Percentiles rank a stretch among this genome's conserved stretches.
phyloP scores from a whole-genome alignment of 2,329 filamentous ascomycete species.

The Aspergillus calidoustus region DNA sequence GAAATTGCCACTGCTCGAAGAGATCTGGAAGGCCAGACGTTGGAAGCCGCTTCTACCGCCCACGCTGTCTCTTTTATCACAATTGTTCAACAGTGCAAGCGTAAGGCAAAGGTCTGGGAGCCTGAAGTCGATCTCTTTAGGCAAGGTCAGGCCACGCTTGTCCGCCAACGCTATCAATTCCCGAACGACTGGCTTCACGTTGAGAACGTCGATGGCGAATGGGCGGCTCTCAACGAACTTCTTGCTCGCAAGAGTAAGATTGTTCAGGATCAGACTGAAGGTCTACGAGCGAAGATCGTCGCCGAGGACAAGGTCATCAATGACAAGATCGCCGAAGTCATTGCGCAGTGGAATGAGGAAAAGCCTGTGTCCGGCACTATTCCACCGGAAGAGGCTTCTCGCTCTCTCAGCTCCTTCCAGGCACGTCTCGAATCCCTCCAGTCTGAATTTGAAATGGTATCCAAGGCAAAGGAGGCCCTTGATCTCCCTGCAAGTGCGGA shows the following conservation, averaged over 20 bases:
- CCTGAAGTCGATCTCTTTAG: constrained; percentile 95
- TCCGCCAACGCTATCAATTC: constrained; percentile 91
- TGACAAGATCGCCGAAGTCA: constrained; percentile 85
- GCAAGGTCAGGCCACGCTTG: constrained; percentile 90
- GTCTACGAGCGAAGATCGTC: constrained; percentile 88
- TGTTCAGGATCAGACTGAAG: constrained; percentile 95
- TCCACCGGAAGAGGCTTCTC: constrained; percentile 83
- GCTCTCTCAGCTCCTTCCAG: constrained; percentile 82
- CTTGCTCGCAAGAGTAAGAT: constrained; percentile 91
- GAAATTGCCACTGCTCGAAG: constrained; percentile 89
- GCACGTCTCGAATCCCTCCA: constrained; percentile 81
- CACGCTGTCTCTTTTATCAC: constrained; percentile 99
- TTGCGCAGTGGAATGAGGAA: constrained; percentile 88
- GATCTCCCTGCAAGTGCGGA: constrained; percentile 82
- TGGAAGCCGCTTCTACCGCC: constrained; percentile 93
- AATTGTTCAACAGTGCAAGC: constrained; percentile 93
- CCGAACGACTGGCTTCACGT: constrained; percentile 93
- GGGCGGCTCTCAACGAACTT: constrained; percentile 90
- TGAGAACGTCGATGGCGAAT: constrained; percentile 94
- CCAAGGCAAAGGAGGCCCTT: constrained; percentile 94
- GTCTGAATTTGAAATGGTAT: constrained; percentile 88
- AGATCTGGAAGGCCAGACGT: constrained; percentile 87
- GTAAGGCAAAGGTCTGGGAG: constrained; percentile 90
- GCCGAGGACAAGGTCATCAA: constrained; percentile 91
- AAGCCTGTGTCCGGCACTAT: constrained; percentile 96